A percentile compares a stretch with the other conserved stretches of the same genome.
phyloP scores from a whole-genome alignment of 805 yeast genomes.

The Cyberlindnera amylophila region DNA sequence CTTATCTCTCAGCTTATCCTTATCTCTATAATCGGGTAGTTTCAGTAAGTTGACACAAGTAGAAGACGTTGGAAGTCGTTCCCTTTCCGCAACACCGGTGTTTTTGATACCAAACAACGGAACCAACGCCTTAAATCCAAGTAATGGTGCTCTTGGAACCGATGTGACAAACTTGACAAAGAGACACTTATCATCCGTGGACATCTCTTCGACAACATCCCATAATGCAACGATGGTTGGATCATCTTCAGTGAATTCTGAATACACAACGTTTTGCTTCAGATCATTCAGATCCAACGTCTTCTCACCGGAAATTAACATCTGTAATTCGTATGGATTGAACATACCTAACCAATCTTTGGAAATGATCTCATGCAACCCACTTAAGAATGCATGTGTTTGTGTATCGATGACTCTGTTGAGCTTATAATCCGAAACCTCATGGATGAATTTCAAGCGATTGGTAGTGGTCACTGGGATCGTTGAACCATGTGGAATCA shows the following conservation, averaged over 20 bases:
- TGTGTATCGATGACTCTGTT: slow-evolving; percentile 59
- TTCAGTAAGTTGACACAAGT: slow-evolving; percentile 89
- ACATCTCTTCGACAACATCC: slow-evolving; percentile 70
- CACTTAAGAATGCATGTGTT: slow-evolving; percentile 60
- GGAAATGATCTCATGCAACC: slow-evolving; percentile 64
- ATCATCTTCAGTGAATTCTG: slow-evolving; percentile 56
- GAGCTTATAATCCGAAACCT: slow-evolving; percentile 73
- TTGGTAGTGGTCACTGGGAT: slow-evolving; percentile 57
- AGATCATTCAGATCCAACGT: slow-evolving; percentile 73
- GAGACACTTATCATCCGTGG: slow-evolving; percentile 54
- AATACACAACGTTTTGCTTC: slow-evolving; percentile 55
- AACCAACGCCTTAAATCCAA: slow-evolving; percentile 70
- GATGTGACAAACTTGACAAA: slow-evolving; percentile 88
- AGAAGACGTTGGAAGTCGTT: slow-evolving; percentile 75
- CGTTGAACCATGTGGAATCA: slow-evolving; percentile 57
- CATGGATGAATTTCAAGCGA: slow-evolving; percentile 68
- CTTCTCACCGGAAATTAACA: slow-evolving; percentile 69
- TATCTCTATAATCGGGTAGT: slow-evolving; percentile 76
- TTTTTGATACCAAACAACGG: slow-evolving; percentile 82
- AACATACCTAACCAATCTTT: slow-evolving; percentile 81
- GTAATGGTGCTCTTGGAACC: slow-evolving; percentile 84
- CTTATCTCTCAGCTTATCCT: slow-evolving; percentile 53
- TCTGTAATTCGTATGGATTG: slow-evolving; percentile 77
- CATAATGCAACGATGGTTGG: slow-evolving; percentile 65
- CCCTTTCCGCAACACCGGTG: slow-evolving; percentile 44